A percentile compares a stretch with the other conserved stretches of the same genome.
phyloP scores from a whole-genome alignment of 768 basidiomycete genomes.

The Omphalotus guepiniiformis region DNA sequence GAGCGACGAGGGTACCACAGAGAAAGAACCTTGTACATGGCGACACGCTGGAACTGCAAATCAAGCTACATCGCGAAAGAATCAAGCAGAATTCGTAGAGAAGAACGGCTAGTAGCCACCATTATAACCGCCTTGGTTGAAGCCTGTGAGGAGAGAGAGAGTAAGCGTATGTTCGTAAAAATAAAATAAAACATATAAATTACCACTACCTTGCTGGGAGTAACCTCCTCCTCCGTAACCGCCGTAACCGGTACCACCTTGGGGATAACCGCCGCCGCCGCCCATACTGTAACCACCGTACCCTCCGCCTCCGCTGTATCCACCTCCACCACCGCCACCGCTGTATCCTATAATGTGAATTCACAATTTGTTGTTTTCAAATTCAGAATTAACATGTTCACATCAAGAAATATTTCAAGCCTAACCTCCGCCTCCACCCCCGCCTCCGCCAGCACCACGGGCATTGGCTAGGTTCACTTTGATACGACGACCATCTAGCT shows the following conservation, averaged over 20 bases:
- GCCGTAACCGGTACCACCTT: conserved; percentile 22
- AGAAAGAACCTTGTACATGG: conserved; percentile 5
- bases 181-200: background rate
- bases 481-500: conserved; percentile 90
- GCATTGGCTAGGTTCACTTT: conserved; percentile 85
- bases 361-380: background rate
- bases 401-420: no score
- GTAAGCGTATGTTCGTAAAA: background rate
- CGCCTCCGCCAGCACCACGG: conserved; percentile 50
- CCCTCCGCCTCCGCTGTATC: conserved; percentile 20
- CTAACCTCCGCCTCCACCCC: conserved; percentile 41
- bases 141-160: conserved; percentile 2
- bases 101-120: conserved; percentile 36
- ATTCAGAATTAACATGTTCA: background rate
- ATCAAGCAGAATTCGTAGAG: no score
- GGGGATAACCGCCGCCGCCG: conserved; percentile 28
- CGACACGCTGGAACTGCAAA: conserved; percentile 5
- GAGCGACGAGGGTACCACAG: conserved; percentile 5
- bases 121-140: conserved; percentile 22
- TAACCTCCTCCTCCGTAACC: conserved; percentile 13
- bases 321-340: conserved; percentile 19
- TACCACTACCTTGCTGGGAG: conserved; percentile 8
- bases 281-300: conserved; percentile 21
- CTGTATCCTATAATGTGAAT: conserved; percentile 13
- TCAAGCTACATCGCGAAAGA: conserved; percentile 9